Evolutionary conservation across 495 filamentous ascomycete genomes (phyloP).

Genomic region (Penicillium canariense): DNA sequence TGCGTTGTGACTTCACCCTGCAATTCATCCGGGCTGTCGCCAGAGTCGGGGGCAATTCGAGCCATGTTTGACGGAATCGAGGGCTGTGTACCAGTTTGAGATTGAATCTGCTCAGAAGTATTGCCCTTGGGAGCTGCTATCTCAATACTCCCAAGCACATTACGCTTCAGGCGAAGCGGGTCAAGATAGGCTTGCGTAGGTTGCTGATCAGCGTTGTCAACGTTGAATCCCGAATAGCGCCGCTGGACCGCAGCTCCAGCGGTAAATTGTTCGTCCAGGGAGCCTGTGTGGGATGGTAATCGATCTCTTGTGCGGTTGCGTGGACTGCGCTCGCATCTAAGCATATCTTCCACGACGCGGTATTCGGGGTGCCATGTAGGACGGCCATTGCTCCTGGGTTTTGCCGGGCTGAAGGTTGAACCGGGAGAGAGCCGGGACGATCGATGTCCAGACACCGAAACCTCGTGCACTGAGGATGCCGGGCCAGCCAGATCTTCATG

Average conservation of each 20-base stretch:
- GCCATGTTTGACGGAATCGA: slow-evolving; percentile 3
- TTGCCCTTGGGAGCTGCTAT: neutral
- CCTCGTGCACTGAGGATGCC: neutral
- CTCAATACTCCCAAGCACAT: slow-evolving; percentile 18
- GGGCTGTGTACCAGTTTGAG: neutral
- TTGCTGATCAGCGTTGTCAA: neutral
- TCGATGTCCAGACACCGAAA: slow-evolving; percentile 6
- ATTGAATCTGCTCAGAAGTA: neutral
- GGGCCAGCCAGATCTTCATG: slow-evolving; percentile 14
- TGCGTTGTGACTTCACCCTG: slow-evolving; percentile 39
- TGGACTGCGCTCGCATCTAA: slow-evolving; percentile 3
- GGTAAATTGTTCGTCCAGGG: slow-evolving; percentile 27
- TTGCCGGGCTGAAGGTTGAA: slow-evolving; percentile 20
- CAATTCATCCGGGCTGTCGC: slow-evolving; percentile 46
- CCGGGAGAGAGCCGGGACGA: slow-evolving; percentile 17
- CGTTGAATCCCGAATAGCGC: slow-evolving; percentile 10
- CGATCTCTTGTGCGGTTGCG: slow-evolving; percentile 2
- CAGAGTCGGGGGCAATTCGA: slow-evolving; percentile 13
- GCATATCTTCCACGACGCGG: slow-evolving; percentile 21
- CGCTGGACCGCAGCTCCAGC: slow-evolving; percentile 28
- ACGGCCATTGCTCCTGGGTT: slow-evolving; percentile 9
- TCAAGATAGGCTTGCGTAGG: neutral
- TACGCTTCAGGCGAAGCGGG: neutral
- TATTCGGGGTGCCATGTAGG: slow-evolving; percentile 16
- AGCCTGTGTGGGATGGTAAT: slow-evolving; percentile 7